Conservation (phyloP, 208 protist genomes). For the Blastocrithidia nonstop region DNA sequence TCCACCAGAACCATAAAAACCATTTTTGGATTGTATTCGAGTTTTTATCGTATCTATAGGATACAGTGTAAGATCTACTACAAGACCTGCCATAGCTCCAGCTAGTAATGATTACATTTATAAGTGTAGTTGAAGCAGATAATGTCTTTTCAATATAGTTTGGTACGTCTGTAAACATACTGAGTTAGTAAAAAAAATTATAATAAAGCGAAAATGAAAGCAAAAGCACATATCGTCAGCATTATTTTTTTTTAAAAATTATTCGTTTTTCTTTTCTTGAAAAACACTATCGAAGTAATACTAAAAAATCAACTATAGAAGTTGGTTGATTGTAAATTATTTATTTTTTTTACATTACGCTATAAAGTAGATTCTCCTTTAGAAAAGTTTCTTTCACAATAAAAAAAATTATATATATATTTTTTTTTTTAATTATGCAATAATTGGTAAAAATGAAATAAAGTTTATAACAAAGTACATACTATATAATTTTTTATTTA, state of each 20-base stretch:
- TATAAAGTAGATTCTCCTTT: no score
- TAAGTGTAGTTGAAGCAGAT: not conserved
- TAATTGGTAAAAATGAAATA: no score
- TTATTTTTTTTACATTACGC: no score
- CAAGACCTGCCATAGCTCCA: conserved; percentile 69
- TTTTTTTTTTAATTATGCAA: no score
- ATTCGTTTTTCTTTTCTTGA: conserved; percentile 2
- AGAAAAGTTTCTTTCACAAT: no score
- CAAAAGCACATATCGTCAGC: not conserved
- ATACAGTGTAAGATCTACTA: conserved; percentile 81
- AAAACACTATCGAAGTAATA: no score
- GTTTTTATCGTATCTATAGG: conserved; percentile 91
- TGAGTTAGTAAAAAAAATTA: not conserved
- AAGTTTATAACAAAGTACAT: no score
- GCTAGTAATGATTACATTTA: conserved; percentile 68
- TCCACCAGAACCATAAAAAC: conserved; percentile 66
- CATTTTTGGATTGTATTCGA: conserved; percentile 65
- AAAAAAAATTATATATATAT: no score
- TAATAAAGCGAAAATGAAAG: conserved; percentile 5
- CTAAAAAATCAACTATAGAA: no score
- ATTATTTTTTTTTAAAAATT: not conserved
- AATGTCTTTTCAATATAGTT: not conserved
- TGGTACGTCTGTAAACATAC: not conserved
- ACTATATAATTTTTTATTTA: no score
- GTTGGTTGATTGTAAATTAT: no score